A percentile compares a stretch with the other conserved stretches of the same genome.
Conservation (phyloP, 306 rosid genomes). For the Citrullus colocynthis region DNA sequence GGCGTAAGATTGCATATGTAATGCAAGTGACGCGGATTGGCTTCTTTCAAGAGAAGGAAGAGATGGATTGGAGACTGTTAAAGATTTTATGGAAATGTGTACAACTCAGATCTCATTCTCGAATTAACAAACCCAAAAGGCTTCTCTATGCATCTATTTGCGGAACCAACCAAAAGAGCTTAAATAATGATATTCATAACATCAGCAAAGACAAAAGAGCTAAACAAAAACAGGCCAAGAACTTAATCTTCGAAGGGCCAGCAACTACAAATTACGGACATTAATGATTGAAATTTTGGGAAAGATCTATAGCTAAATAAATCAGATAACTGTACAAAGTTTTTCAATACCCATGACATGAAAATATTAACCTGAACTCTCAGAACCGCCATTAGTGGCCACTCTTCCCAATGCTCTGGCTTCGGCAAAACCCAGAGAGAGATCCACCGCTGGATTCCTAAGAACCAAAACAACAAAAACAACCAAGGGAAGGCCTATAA, state of each 20-base stretch:
- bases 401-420: constrained; percentile 16
- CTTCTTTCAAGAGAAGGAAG: neutral
- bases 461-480: constrained; percentile 15
- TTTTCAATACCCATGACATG: neutral
- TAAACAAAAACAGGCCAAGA: neutral
- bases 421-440: constrained; percentile 12
- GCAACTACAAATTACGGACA: neutral
- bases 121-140: neutral
- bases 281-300: neutral
- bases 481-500: constrained; percentile 23
- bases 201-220: neutral
- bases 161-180: neutral
- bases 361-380: constrained; percentile 8
- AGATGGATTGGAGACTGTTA: neutral
- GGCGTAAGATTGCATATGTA: neutral
- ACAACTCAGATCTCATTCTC: neutral
- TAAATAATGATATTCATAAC: neutral
- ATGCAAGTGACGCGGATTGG: too few species aligned
- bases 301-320: neutral
- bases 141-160: neutral
- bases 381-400: neutral
- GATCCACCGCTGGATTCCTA: constrained; percentile 15
- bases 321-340: neutral
- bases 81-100: neutral
- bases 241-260: neutral